phyloP scores from a whole-genome alignment of 1,284 basidiomycete genomes.

The Malassezia psittaci region DNA sequence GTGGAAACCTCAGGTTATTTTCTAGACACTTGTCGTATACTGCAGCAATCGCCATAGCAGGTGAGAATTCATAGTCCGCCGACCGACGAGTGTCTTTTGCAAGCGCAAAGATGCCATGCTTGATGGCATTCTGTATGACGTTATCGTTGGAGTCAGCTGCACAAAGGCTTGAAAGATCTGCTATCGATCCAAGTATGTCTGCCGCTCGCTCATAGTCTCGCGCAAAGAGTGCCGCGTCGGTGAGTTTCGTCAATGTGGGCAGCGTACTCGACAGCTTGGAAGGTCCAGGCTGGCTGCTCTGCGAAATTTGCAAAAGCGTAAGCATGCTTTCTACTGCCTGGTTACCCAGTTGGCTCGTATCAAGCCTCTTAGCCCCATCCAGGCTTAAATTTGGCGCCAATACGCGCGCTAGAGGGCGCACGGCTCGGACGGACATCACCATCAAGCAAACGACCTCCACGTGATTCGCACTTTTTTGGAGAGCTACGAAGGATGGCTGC shows the following conservation, averaged over 20 bases:
- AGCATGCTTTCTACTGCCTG: not conserved
- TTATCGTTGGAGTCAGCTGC: not conserved
- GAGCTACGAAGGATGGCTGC: slow-evolving; percentile 20
- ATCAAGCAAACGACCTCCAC: not conserved
- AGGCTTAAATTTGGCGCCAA: not conserved
- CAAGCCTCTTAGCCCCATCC: not conserved
- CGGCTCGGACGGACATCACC: not conserved
- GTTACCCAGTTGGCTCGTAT: not conserved
- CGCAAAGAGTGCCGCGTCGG: not conserved
- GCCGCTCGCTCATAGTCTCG: not conserved
- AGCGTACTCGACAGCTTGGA: not conserved
- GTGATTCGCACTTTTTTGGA: slow-evolving; percentile 7
- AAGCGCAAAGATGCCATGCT: not conserved
- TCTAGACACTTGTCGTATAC: slow-evolving; percentile 9
- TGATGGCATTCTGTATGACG: not conserved
- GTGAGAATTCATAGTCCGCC: not conserved
- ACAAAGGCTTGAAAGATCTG: not conserved
- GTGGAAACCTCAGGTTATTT: not conserved
- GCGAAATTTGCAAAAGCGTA: not conserved
- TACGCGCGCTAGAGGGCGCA: not conserved
- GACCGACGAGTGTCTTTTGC: not conserved
- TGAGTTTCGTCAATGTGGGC: not conserved
- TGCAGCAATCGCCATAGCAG: slow-evolving; percentile 8
- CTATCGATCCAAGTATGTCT: not conserved
- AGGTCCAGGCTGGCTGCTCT: not conserved